These are phyloP conservation scores for Xerocomellus intermedius DNA, from an alignment of 768 basidiomycete species.

Conservation along the genomic window DNA sequence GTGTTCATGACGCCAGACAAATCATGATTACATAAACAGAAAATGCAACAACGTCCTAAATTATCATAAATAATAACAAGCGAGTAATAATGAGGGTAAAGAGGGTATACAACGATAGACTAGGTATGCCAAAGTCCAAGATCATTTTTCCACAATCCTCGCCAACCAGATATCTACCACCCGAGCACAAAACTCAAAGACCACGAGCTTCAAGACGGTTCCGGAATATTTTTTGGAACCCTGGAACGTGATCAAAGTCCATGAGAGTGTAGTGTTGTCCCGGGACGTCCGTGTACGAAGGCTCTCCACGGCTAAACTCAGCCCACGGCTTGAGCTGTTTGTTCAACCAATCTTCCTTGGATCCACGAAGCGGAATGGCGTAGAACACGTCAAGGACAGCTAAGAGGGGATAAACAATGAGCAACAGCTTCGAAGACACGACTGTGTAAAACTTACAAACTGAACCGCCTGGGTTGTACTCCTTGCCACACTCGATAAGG, in stretches of 20 bases:
- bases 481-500: constrained; percentile 21
- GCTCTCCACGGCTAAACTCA: constrained; percentile 14
- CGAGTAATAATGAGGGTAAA: background rate
- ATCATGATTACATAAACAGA: constrained; percentile 9
- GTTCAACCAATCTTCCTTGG: constrained; percentile 22
- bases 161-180: too few relatives aligned
- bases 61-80: background rate
- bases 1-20: background rate
- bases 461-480: constrained; percentile 16
- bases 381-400: constrained; percentile 19
- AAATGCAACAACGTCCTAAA: too few relatives aligned
- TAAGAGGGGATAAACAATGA: background rate
- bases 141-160: background rate
- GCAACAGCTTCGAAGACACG: background rate
- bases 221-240: constrained; percentile 27
- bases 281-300: constrained; percentile 18
- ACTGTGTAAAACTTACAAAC: constrained; percentile 13
- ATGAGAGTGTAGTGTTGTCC: constrained; percentile 25
- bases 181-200: constrained; percentile 1
- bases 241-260: constrained; percentile 25
- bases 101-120: background rate
- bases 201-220: constrained; percentile 23
- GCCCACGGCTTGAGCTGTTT: constrained; percentile 21
- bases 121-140: background rate
- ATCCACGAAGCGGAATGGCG: constrained; percentile 14